These are phyloP conservation scores for Rosellinia necatrix DNA, from an alignment of 2,329 filamentous ascomycete species.

Conservation along the genomic window DNA sequence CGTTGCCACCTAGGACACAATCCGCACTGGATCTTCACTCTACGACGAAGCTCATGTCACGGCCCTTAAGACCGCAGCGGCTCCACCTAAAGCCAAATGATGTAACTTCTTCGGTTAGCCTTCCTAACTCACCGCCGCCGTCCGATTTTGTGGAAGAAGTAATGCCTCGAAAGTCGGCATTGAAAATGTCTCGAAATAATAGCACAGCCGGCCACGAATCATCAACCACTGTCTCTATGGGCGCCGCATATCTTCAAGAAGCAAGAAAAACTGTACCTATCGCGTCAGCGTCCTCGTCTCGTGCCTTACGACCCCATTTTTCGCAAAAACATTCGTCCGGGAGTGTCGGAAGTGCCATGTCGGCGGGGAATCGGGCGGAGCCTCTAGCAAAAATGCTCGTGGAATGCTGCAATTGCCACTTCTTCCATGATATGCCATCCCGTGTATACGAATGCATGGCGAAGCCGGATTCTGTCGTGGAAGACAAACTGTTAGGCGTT, in stretches of 20 bases:
- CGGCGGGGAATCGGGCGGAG: slow-evolving; percentile 36
- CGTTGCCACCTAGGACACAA: slow-evolving; percentile 34
- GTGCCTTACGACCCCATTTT: slow-evolving; percentile 37
- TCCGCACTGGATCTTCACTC: slow-evolving; percentile 39
- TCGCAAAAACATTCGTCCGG: slow-evolving; percentile 34
- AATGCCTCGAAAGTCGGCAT: slow-evolving; percentile 34
- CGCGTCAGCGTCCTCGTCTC: slow-evolving; percentile 30
- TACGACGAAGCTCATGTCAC: slow-evolving; percentile 41
- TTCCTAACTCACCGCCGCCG: slow-evolving; percentile 37
- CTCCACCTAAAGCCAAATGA: slow-evolving; percentile 39
- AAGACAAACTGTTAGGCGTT: slow-evolving; percentile 56
- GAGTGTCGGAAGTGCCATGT: slow-evolving; percentile 29
- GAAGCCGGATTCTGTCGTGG: slow-evolving; percentile 59
- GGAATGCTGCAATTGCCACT: slow-evolving; percentile 67
- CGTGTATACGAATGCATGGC: slow-evolving; percentile 69
- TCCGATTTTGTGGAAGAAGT: slow-evolving; percentile 33
- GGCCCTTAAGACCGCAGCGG: slow-evolving; percentile 47
- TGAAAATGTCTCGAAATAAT: slow-evolving; percentile 35
- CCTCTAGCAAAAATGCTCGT: slow-evolving; percentile 67
- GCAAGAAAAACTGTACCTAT: slow-evolving; percentile 41
- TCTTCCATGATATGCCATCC: slow-evolving; percentile 68
- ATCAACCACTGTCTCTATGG: slow-evolving; percentile 31
- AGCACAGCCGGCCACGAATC: slow-evolving; percentile 34
- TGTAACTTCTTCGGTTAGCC: slow-evolving; percentile 32
- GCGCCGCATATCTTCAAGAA: slow-evolving; percentile 44